These are phyloP conservation scores for Peterozyma xylosa DNA, from an alignment of 805 yeast genomes.

Conservation along the genomic window DNA sequence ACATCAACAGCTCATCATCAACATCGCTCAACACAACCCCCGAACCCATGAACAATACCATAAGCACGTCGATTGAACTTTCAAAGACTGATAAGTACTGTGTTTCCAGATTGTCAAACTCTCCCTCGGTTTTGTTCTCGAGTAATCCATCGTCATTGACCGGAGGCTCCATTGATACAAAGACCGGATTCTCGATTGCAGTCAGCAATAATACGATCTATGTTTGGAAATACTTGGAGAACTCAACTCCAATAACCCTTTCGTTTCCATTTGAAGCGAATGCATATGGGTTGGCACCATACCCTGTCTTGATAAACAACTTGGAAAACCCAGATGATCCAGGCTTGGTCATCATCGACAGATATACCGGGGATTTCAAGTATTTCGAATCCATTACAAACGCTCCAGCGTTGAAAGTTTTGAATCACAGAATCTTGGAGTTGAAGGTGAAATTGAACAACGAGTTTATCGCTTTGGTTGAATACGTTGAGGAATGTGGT, in stretches of 20 bases:
- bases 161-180: slow-evolving; percentile 21
- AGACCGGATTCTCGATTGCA: slow-evolving; percentile 19
- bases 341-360: slow-evolving; percentile 63
- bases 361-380: slow-evolving; percentile 47
- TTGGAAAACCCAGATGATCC: slow-evolving; percentile 38
- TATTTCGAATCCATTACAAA: slow-evolving; percentile 72
- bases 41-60: not conserved
- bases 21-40: not conserved
- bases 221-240: slow-evolving; percentile 65
- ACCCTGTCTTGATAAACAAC: slow-evolving; percentile 44
- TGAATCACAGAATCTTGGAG: slow-evolving; percentile 28
- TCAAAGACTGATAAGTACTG: slow-evolving; percentile 53
- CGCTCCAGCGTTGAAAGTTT: slow-evolving; percentile 58
- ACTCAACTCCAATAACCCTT: slow-evolving; percentile 40
- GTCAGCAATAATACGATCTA: slow-evolving; percentile 43
- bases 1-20: too few relatives aligned
- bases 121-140: slow-evolving; percentile 33
- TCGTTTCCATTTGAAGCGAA: slow-evolving; percentile 36
- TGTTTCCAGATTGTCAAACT: slow-evolving; percentile 47
- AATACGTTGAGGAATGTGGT: slow-evolving; percentile 62
- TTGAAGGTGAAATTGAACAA: slow-evolving; percentile 33
- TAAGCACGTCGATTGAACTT: slow-evolving; percentile 28
- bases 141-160: slow-evolving; percentile 10
- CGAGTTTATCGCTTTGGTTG: slow-evolving; percentile 52
- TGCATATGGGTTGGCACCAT: slow-evolving; percentile 27